Evolutionary conservation across 2,329 filamentous ascomycete genomes (phyloP).

Genomic region (Penicillium expansum): DNA sequence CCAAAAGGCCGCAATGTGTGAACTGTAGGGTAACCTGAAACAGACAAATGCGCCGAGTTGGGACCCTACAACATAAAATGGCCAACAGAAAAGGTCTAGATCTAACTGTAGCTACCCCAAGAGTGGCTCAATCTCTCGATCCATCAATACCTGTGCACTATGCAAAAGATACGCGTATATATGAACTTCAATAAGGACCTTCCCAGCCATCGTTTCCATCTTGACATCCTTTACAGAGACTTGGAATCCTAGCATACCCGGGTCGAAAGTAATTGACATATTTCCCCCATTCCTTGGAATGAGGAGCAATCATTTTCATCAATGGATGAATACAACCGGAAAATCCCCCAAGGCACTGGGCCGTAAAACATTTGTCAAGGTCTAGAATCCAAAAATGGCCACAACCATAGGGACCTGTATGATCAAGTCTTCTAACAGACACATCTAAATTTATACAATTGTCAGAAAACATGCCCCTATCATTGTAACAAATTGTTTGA

Average conservation of each 20-base stretch:
- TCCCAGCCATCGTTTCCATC: background rate
- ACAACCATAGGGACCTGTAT: constrained; percentile 3
- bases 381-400: constrained; percentile 6
- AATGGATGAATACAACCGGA: constrained; percentile 3
- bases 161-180: background rate
- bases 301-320: background rate
- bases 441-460: background rate
- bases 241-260: background rate
- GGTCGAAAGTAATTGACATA: constrained; percentile 1
- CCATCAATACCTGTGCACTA: too few relatives aligned
- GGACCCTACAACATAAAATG: background rate
- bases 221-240: background rate
- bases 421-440: background rate
- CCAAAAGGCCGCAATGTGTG: background rate
- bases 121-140: too few relatives aligned
- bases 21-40: background rate
- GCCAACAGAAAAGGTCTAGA: too few relatives aligned
- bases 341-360: background rate
- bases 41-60: background rate
- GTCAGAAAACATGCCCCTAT: background rate
- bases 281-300: constrained; percentile 1
- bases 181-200: background rate
- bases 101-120: too few relatives aligned
- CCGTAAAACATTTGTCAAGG: background rate
- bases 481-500: background rate